Evolutionary conservation across 140 eudicot genomes (phyloP).

Genomic region (Anethum foeniculum): DNA sequence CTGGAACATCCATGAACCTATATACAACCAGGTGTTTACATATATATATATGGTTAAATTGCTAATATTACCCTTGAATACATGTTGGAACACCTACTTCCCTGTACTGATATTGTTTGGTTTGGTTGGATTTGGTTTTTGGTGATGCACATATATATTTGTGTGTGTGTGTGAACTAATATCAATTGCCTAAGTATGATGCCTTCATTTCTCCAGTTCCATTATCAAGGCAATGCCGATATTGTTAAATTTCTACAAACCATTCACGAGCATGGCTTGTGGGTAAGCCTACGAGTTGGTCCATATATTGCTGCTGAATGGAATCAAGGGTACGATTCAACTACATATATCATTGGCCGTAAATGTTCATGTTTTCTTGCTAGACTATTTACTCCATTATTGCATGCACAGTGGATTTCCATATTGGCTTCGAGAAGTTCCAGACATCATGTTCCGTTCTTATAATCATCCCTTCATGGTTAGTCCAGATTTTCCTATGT

Average conservation of each 20-base stretch:
- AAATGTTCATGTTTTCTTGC: no score
- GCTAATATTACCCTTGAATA: background rate
- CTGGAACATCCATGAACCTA: conserved; percentile 80
- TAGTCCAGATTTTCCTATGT: background rate
- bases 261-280: conserved; percentile 50
- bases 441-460: conserved; percentile 55
- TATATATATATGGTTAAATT: background rate
- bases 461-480: conserved; percentile 82
- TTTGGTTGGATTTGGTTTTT: no score
- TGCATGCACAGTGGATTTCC: conserved; percentile 68
- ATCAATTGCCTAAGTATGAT: background rate
- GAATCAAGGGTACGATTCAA: conserved; percentile 60
- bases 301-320: conserved; percentile 94
- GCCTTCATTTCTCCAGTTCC: conserved; percentile 32
- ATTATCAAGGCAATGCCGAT: conserved; percentile 64
- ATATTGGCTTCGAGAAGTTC: conserved; percentile 66
- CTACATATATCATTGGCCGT: background rate
- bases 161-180: background rate
- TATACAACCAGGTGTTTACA: conserved; percentile 53
- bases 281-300: conserved; percentile 62
- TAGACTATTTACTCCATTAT: background rate
- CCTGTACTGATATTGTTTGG: no score
- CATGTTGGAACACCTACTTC: no score
- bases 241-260: conserved; percentile 53
- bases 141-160: no score